Conservation (phyloP, 2,329 filamentous ascomycete genomes). For the Verticillium dahliae region DNA sequence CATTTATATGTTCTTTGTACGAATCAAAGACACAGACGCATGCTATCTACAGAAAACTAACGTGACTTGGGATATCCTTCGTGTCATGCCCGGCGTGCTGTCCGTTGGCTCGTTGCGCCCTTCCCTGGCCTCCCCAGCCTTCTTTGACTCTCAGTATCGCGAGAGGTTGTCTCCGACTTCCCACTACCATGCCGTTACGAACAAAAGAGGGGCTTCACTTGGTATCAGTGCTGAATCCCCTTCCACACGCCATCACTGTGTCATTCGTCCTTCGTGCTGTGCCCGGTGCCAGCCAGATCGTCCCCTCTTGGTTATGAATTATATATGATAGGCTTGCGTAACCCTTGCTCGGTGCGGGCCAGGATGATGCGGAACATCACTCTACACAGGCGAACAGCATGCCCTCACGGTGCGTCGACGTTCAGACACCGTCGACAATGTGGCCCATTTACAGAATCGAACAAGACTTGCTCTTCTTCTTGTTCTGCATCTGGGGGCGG, state of each 20-base stretch:
- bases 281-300: neutral
- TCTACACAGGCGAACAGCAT: conserved; percentile 2
- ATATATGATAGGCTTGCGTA: conserved; percentile 1
- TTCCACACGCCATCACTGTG: neutral
- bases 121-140: neutral
- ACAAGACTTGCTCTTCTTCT: conserved; percentile 60
- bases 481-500: conserved; percentile 48
- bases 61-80: conserved; percentile 18
- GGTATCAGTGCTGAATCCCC: neutral
- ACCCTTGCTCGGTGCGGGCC: conserved; percentile 7
- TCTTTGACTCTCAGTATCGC: neutral
- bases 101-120: conserved; percentile 1
- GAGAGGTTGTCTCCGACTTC: conserved; percentile 5
- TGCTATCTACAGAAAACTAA: conserved; percentile 20
- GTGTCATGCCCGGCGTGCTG: conserved; percentile 13
- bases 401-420: neutral
- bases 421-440: neutral
- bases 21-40: neutral
- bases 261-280: neutral
- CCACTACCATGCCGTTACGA: neutral
- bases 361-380: neutral
- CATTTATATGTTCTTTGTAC: neutral
- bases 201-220: neutral
- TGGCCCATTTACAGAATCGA: conserved; percentile 54
- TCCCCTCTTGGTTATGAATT: conserved; percentile 3